phyloP scores from a whole-genome alignment of 176 grass and related monocot genomes.

The Poa annua region DNA sequence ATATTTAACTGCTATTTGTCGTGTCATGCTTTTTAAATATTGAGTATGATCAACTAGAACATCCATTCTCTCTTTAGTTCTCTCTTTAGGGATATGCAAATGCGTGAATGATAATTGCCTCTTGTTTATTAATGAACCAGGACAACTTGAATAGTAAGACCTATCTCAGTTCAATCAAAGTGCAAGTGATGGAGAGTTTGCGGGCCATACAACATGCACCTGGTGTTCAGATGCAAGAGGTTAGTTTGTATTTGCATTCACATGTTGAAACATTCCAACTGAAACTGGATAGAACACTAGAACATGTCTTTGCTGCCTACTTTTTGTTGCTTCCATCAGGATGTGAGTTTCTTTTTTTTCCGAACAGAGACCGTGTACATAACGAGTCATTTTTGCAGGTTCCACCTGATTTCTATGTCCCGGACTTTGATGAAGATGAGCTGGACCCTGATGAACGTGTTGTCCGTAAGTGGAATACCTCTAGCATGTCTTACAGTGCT shows the following conservation, averaged over 20 bases:
- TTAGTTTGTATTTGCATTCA: constrained; percentile 24
- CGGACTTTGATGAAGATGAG: constrained; percentile 95
- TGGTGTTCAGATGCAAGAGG: constrained; percentile 99
- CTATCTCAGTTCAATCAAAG: constrained; percentile 90
- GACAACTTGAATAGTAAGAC: constrained; percentile 95
- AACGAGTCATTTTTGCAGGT: constrained; percentile 65
- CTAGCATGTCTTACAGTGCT: background rate
- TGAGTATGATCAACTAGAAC: background rate
- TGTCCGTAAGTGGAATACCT: constrained; percentile 75
- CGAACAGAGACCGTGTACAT: background rate
- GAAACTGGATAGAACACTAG: background rate
- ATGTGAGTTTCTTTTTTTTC: constrained; percentile 6
- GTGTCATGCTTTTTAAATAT: background rate
- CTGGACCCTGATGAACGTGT: constrained; percentile 88
- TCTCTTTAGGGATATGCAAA: constrained; percentile 6
- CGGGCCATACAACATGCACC: constrained; percentile 94
- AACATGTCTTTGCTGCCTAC: background rate
- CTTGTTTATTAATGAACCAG: constrained; percentile 55
- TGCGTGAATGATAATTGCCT: constrained; percentile 24
- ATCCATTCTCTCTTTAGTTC: constrained; percentile 25
- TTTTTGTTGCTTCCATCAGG: constrained; percentile 10
- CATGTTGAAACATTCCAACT: background rate
- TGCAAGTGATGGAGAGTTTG: constrained; percentile 94
- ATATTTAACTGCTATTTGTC: background rate
- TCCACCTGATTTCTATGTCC: constrained; percentile 96